Conservation (phyloP, 2,329 filamentous ascomycete genomes). For the Magnaporthiopsis incrustans region DNA sequence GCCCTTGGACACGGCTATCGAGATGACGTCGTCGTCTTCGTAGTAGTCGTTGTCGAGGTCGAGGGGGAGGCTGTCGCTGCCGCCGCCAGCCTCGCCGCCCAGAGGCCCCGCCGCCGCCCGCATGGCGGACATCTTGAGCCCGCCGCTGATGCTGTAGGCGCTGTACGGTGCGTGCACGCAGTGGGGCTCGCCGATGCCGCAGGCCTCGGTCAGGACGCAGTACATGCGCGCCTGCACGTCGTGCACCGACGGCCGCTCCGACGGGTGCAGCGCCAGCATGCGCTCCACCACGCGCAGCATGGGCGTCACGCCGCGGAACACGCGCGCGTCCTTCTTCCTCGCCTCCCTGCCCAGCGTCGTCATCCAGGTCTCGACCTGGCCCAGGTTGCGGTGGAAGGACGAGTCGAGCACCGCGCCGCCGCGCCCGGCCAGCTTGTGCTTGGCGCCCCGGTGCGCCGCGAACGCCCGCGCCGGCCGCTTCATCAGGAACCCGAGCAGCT, state of each 20-base stretch:
- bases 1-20: constrained; percentile 17
- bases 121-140: neutral
- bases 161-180: constrained; percentile 34
- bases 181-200: constrained; percentile 40
- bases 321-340: constrained; percentile 14
- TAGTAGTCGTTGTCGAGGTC: too few relatives aligned
- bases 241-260: constrained; percentile 42
- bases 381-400: constrained; percentile 64
- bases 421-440: constrained; percentile 50
- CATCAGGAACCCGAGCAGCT: constrained; percentile 60
- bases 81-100: too few relatives aligned
- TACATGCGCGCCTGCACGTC: constrained; percentile 46
- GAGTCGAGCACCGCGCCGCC: constrained; percentile 58
- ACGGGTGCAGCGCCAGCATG: constrained; percentile 46
- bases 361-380: constrained; percentile 64
- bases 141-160: constrained; percentile 1
- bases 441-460: constrained; percentile 55
- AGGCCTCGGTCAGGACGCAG: constrained; percentile 40
- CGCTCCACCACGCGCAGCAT: constrained; percentile 43
- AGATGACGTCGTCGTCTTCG: constrained; percentile 15
- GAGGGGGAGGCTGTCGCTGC: neutral
- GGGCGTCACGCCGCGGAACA: constrained; percentile 43
- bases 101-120: too few relatives aligned
- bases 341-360: constrained; percentile 51
- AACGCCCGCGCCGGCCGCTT: constrained; percentile 62